These are phyloP conservation scores for Colletotrichum sp. DNA, from an alignment of 2,329 filamentous ascomycete species.

Conservation along the genomic window DNA sequence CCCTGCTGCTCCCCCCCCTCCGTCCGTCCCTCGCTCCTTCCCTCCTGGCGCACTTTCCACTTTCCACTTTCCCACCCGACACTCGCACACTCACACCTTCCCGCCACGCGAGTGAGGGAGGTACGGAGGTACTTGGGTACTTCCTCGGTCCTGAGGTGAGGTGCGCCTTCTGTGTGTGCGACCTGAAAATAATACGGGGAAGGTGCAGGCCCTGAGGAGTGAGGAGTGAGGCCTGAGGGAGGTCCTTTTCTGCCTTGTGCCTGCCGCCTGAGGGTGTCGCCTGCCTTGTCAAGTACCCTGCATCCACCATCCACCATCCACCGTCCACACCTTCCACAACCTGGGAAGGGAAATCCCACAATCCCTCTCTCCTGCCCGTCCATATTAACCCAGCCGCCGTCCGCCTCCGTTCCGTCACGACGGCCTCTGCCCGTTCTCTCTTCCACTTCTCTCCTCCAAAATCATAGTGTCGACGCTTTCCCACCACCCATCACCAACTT, in stretches of 20 bases:
- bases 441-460: neutral
- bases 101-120: slow-evolving; percentile 11
- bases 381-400: slow-evolving; percentile 19
- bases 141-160: neutral
- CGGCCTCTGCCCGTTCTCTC: neutral
- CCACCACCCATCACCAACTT: neutral
- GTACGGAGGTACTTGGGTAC: neutral
- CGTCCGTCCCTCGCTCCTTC: neutral
- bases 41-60: neutral
- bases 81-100: neutral
- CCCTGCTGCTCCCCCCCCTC: neutral
- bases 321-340: neutral
- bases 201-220: neutral
- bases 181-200: slow-evolving; percentile 13
- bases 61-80: neutral
- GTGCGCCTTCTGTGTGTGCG: neutral
- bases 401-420: slow-evolving; percentile 7
- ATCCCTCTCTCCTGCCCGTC: slow-evolving; percentile 4
- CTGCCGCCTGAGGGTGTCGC: neutral
- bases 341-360: neutral
- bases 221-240: slow-evolving; percentile 3
- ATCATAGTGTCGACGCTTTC: neutral
- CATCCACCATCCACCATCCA: neutral
- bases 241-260: neutral
- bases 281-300: neutral